Evolutionary conservation across 2,329 filamentous ascomycete species (phyloP).

Genomic region (Aspergillus pseudoterreus): DNA sequence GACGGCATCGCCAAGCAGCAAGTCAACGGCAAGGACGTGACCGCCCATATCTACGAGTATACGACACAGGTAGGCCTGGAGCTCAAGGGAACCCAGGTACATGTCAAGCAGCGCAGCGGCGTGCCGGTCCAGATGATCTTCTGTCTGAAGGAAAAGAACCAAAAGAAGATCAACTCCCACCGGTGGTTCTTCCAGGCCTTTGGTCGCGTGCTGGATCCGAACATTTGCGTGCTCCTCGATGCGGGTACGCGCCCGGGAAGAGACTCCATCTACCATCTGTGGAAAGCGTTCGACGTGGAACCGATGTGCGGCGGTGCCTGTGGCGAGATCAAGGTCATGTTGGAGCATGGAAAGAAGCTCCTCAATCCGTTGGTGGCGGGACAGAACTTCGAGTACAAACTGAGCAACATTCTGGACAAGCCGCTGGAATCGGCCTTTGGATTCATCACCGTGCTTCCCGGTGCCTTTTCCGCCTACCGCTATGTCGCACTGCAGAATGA

Average conservation of each 20-base stretch:
- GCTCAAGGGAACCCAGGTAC: slow-evolving; percentile 85
- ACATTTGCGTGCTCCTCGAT: slow-evolving; percentile 94
- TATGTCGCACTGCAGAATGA: slow-evolving; percentile 95
- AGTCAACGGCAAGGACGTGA: slow-evolving; percentile 94
- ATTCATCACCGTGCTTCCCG: slow-evolving; percentile 93
- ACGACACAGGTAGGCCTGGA: slow-evolving; percentile 64
- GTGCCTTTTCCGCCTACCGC: slow-evolving; percentile 97
- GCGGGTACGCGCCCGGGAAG: slow-evolving; percentile 92
- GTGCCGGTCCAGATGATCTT: slow-evolving; percentile 96
- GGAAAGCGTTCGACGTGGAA: slow-evolving; percentile 97
- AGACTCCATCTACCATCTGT: slow-evolving; percentile 94
- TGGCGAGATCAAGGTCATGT: slow-evolving; percentile 98
- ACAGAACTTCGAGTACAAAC: slow-evolving; percentile 99
- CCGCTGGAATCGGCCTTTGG: slow-evolving; percentile 95
- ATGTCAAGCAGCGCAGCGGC: slow-evolving; percentile 73
- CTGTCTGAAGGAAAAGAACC: slow-evolving; percentile 98
- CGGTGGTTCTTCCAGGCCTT: slow-evolving; percentile 99
- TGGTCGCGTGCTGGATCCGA: slow-evolving; percentile 84
- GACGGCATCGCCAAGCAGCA: slow-evolving; percentile 98
- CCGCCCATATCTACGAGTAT: slow-evolving; percentile 90
- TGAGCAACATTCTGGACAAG: slow-evolving; percentile 99
- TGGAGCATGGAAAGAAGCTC: slow-evolving; percentile 79
- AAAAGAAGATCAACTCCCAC: slow-evolving; percentile 99
- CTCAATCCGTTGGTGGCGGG: slow-evolving; percentile 91
- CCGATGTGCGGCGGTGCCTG: slow-evolving; percentile 97